Evolutionary conservation across 2,329 filamentous ascomycete genomes (phyloP).

Genomic region (Penicillium oxalicum): DNA sequence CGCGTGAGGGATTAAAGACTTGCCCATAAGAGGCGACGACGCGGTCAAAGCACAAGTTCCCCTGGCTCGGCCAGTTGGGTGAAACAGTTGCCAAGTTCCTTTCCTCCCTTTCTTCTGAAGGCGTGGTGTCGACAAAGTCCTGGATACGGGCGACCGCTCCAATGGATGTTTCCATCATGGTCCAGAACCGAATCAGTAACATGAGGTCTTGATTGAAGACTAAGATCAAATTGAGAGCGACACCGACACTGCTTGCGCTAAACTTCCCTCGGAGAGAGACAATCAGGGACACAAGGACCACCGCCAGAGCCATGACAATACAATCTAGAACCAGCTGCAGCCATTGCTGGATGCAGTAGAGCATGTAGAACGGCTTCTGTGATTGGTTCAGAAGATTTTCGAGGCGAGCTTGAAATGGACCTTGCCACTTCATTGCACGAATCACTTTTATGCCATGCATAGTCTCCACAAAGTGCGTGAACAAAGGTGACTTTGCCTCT

Average conservation of each 20-base stretch:
- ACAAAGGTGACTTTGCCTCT: constrained; percentile 9
- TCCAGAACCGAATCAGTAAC: constrained; percentile 21
- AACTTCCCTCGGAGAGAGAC: constrained; percentile 33
- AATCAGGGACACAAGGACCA: constrained; percentile 40
- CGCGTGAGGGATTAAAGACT: not conserved
- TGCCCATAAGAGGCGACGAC: constrained; percentile 10
- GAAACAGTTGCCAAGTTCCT: not conserved
- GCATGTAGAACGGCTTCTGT: constrained; percentile 42
- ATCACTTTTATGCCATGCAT: constrained; percentile 6
- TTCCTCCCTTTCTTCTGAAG: constrained; percentile 15
- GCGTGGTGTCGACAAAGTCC: constrained; percentile 37
- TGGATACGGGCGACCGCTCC: constrained; percentile 43
- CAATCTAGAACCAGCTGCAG: constrained; percentile 39
- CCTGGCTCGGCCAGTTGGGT: constrained; percentile 17
- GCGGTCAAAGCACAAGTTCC: constrained; percentile 13
- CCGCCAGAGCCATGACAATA: constrained; percentile 38
- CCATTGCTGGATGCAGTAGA: constrained; percentile 44
- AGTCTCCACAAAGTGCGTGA: constrained; percentile 11
- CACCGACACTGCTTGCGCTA: constrained; percentile 41
- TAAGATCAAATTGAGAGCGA: constrained; percentile 44
- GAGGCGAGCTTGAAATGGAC: constrained; percentile 33
- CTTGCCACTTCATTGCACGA: constrained; percentile 34
- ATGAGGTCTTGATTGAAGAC: constrained; percentile 43
- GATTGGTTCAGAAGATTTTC: constrained; percentile 36
- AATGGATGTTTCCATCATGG: constrained; percentile 18